Base-by-base conservation (phyloP, 2,329 filamentous ascomycete genomes). In the Alternaria brassicae region DNA sequence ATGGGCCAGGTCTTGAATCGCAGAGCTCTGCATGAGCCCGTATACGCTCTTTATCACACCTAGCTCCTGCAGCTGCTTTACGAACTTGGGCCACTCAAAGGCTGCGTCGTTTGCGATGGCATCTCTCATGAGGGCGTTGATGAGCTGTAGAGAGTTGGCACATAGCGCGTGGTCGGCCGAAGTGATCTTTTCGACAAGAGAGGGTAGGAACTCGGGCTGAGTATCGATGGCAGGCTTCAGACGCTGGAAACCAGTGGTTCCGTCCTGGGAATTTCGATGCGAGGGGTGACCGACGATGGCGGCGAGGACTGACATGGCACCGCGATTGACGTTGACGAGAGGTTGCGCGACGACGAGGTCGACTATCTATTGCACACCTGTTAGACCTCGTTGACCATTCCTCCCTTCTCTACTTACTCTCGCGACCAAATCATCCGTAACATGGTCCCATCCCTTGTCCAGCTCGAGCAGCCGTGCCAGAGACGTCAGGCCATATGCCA, bases 401-500 rank as follows among this genome's bases (percentile, higher is more conserved):
- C 25, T 15, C 28, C 9, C 40, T 28, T 36, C 40, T 40, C 47
- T 27, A 72, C 83, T 74, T 79, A 89, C 87, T 78, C 87, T 83
- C 75, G 86, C 83, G 58, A 90, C 87, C 50, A 94, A 82, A 70
- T 92, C 90, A 58, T 87, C 84, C 15, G 91, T 88, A 71, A 93
- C 91, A 61, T 91, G 88, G 65, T 98, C 93, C 95, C 95, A 99
- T 59, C 95, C 95, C 86, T 97, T 97, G 80, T 98, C 95, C 37
- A 98, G 91, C 80, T 99, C 95, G 62, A 99, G 83, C 60, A 99
- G 81, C 56, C 93, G 87, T 57, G 89, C 91, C 70, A 98, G 85
- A 71, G 92, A 95, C 67, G 96, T 94, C 60, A 99, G 83, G 62
- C 93, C 92, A 80, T 99, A 99, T 61, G 95, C 95, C 74, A 99